These are phyloP conservation scores for Populus hybrid DNA, from an alignment of 441 rosid species.

Conservation along the genomic window DNA sequence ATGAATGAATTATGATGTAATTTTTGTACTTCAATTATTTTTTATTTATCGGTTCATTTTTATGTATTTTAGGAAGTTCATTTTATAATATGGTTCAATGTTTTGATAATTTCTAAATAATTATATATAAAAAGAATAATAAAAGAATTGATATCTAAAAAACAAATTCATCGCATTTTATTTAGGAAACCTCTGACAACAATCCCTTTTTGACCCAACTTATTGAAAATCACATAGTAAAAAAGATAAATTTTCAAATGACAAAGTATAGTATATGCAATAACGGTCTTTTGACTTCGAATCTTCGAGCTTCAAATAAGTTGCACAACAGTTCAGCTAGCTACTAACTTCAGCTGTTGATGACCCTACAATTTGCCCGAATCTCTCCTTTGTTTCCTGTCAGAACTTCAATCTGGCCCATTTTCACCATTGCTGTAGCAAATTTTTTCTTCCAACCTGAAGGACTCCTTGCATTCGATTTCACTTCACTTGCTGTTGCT, in stretches of 20 bases:
- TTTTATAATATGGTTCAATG: not conserved
- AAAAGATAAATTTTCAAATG: not conserved
- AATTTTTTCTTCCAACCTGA: slow-evolving; percentile 38
- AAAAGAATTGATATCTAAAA: not conserved
- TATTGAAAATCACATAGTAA: not conserved
- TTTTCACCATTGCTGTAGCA: slow-evolving; percentile 57
- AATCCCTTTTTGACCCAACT: not conserved
- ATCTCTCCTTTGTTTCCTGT: slow-evolving; percentile 51
- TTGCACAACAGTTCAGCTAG: not conserved
- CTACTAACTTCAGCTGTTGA: slow-evolving; percentile 27
- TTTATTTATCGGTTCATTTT: not conserved
- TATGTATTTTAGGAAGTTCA: not conserved
- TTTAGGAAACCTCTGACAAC: not conserved
- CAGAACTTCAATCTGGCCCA: slow-evolving; percentile 40
- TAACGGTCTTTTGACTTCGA: not conserved
- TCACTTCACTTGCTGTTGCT: slow-evolving; percentile 33
- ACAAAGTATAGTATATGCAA: not conserved
- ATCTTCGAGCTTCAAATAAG: not conserved
- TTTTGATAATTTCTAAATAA: no score
- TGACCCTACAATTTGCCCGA: slow-evolving; percentile 51
- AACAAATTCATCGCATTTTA: not conserved
- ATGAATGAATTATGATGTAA: not conserved
- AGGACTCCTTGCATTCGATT: slow-evolving; percentile 24
- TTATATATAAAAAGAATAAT: not conserved
- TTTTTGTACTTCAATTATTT: not conserved